phyloP scores from a whole-genome alignment of 2,329 filamentous ascomycete species.

The Verticillium longisporum region DNA sequence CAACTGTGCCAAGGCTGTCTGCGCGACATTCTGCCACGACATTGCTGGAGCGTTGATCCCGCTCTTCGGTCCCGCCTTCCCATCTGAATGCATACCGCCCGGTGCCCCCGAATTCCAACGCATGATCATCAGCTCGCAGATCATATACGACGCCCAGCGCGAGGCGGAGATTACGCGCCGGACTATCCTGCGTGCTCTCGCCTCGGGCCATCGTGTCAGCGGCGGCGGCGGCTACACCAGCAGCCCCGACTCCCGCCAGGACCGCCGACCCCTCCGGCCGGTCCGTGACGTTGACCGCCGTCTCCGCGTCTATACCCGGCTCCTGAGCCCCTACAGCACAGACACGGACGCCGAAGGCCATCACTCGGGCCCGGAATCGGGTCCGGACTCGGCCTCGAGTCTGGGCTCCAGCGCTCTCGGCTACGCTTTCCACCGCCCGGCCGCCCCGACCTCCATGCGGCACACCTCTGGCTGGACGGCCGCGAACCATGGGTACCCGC shows the following conservation, averaged over 20 bases:
- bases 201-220: background rate
- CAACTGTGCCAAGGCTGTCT: slow-evolving; percentile 76
- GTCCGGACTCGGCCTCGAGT: slow-evolving; percentile 14
- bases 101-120: slow-evolving; percentile 56
- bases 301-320: slow-evolving; percentile 13
- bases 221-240: slow-evolving; percentile 3
- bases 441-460: background rate
- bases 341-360: slow-evolving; percentile 33
- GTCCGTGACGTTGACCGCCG: slow-evolving; percentile 17
- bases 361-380: slow-evolving; percentile 15
- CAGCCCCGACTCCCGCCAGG: background rate
- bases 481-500: slow-evolving; percentile 15
- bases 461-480: slow-evolving; percentile 18
- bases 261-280: slow-evolving; percentile 6
- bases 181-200: slow-evolving; percentile 19
- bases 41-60: slow-evolving; percentile 85
- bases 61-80: slow-evolving; percentile 80
- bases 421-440: slow-evolving; percentile 4
- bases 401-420: slow-evolving; percentile 6
- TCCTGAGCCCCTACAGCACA: slow-evolving; percentile 29
- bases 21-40: slow-evolving; percentile 79
- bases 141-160: slow-evolving; percentile 45
- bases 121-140: slow-evolving; percentile 57
- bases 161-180: slow-evolving; percentile 39
- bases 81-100: slow-evolving; percentile 60